These are phyloP conservation scores for Pinus albicaulis DNA, from an alignment of 75 land plant species.

Conservation along the genomic window DNA sequence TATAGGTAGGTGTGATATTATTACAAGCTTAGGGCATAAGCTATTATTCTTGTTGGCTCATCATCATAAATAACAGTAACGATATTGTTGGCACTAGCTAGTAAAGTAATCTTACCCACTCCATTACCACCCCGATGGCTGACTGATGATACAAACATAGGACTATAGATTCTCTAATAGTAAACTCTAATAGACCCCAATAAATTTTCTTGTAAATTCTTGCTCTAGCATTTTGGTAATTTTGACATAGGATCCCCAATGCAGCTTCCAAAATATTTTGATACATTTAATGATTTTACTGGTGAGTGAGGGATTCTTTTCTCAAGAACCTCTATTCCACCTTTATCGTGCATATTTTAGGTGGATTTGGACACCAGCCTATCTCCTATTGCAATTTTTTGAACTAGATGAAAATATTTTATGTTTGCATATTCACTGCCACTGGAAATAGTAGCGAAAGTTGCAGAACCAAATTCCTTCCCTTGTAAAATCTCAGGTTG, in stretches of 20 bases:
- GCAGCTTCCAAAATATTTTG: slow-evolving; percentile 48
- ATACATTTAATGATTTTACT: slow-evolving; percentile 41
- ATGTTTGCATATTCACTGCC: background rate
- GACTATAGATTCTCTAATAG: slow-evolving; percentile 13
- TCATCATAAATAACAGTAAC: background rate
- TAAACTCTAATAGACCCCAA: slow-evolving; percentile 6
- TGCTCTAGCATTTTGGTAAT: slow-evolving; percentile 34
- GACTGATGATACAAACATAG: slow-evolving; percentile 28
- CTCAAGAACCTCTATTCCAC: slow-evolving; percentile 26
- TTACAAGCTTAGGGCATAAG: no score
- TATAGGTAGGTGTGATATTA: no score
- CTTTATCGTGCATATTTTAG: slow-evolving; percentile 33
- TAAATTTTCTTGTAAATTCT: slow-evolving; percentile 12
- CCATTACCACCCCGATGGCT: slow-evolving; percentile 43
- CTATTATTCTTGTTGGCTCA: no score
- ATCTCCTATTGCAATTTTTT: background rate
- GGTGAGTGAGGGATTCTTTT: slow-evolving; percentile 39
- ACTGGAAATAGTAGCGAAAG: background rate
- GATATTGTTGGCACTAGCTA: slow-evolving; percentile 33
- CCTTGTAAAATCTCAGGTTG: no score
- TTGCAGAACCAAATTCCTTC: background rate
- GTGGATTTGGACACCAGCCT: slow-evolving; percentile 39
- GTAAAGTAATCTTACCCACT: slow-evolving; percentile 51
- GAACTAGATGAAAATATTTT: background rate
- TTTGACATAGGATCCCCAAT: slow-evolving; percentile 54